Evolutionary conservation across 352 stramenopile genomes (phyloP), one percentile per base, ranked within the genome.

Genomic region (Phytophthora sp.): DNA sequence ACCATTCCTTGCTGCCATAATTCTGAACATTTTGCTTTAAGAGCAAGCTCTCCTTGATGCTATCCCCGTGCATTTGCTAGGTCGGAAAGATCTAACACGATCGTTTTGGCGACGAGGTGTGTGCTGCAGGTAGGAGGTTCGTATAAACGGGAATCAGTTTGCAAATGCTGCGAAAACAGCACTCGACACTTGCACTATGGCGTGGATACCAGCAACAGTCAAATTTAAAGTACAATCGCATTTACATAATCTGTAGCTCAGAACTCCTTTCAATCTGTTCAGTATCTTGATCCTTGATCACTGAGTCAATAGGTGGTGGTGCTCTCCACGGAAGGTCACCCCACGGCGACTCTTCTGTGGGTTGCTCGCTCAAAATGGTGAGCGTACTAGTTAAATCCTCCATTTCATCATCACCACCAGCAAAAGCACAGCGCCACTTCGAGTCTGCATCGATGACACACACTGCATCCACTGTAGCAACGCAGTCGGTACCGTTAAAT

Each of bases 401-500:
- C 3, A 17, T 9, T 17, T 39, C 4, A 13, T 28, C 46, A 7
- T 53, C 38, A 39, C 15, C 26, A 13, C 8, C 15, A 4, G 21
- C 31, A 50, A 79, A 79, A 6, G 74, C 58, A 18, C 71, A 79
- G 23, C 50, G 46, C 67, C 71, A 79, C 13, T 26, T 67, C 10
- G 58, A 53, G 15, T 68, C 64, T 13, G 51, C 58, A 42, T 77
- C 46, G 9, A 74, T 48, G 10, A 66, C 44, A 26, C 68, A 76
- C 51, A 62, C 44, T 2, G 68, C 71, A 38, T 73, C 49, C 41
- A 66, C 64, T 37, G 66, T 62, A 32, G 66, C 64, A 4, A 78
- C 61, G 42, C 74, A 84, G 5, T 58, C 34, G 5, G 51, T 67
- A 18, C 74, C 69, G 34, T 84, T 66, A 49, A 54, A 87, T n/a